Percentiles rank a stretch among this genome's conserved stretches.
Conservation (phyloP, 192 early-diverging fungal genomes). For the Rhizoclosmatium sp. region DNA sequence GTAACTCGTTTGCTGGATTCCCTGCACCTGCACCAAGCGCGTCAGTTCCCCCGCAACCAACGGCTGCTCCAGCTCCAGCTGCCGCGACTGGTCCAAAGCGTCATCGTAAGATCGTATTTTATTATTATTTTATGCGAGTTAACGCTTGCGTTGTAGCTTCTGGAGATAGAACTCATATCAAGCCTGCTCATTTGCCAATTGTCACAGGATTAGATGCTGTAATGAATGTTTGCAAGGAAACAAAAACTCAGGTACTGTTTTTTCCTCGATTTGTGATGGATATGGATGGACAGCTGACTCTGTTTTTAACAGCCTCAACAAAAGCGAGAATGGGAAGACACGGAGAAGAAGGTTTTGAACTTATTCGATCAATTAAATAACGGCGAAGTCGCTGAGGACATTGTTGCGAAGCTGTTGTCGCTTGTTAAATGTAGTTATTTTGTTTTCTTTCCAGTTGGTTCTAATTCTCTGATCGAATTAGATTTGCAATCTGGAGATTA, state of each 20-base stretch:
- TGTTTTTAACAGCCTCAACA: slow-evolving; percentile 63
- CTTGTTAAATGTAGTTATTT: slow-evolving; percentile 65
- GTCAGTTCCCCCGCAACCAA: slow-evolving; percentile 45
- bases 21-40: slow-evolving; percentile 28
- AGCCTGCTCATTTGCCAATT: slow-evolving; percentile 72
- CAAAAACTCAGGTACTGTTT: slow-evolving; percentile 16
- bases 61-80: slow-evolving; percentile 11
- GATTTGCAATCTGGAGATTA: slow-evolving; percentile 63
- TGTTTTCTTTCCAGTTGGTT: background rate
- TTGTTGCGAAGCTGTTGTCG: slow-evolving; percentile 68
- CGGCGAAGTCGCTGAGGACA: slow-evolving; percentile 67
- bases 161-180: slow-evolving; percentile 87
- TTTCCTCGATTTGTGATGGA: background rate
- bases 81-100: slow-evolving; percentile 29
- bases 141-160: slow-evolving; percentile 52
- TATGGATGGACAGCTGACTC: too few species aligned
- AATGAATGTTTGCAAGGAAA: slow-evolving; percentile 26
- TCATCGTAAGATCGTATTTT: slow-evolving; percentile 59
- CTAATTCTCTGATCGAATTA: slow-evolving; percentile 1
- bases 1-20: slow-evolving; percentile 4
- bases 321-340: slow-evolving; percentile 81
- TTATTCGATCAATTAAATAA: slow-evolving; percentile 91
- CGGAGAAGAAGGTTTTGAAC: slow-evolving; percentile 79
- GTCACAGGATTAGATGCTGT: slow-evolving; percentile 48
- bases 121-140: slow-evolving; percentile 2